A percentile compares a stretch with the other conserved stretches of the same genome.
Conservation (phyloP, 305 asterid genomes). For the Fraxinus nigra region DNA sequence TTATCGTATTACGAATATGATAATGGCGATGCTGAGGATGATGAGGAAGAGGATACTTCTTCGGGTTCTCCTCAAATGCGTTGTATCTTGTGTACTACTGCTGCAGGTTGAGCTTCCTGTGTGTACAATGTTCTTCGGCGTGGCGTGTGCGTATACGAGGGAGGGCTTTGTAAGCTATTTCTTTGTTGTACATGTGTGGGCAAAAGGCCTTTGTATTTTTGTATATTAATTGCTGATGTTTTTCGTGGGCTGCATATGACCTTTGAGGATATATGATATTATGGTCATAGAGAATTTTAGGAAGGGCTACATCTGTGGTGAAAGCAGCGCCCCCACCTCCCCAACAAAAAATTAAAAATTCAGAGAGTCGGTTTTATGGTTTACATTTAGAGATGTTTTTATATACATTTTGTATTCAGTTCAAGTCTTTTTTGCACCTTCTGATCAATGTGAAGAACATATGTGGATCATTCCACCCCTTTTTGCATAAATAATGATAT, state of each 20-base stretch:
- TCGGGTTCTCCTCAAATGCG: conserved; percentile 61
- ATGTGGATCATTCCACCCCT: neutral
- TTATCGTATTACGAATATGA: conserved; percentile 55
- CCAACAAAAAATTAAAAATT: too few species aligned
- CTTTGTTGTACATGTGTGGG: conserved; percentile 23
- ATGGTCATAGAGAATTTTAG: neutral
- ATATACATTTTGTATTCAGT: neutral
- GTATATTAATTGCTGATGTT: neutral
- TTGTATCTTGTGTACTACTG: conserved; percentile 93
- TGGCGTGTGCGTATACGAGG: conserved; percentile 36
- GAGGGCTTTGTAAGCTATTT: conserved; percentile 18
- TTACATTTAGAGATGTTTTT: neutral
- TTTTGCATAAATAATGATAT: neutral
- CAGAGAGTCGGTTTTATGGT: neutral
- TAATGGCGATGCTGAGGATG: conserved; percentile 38
- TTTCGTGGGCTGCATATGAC: conserved; percentile 9
- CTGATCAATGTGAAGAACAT: neutral
- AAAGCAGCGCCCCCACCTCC: neutral
- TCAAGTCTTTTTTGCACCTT: neutral
- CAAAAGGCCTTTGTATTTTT: conserved; percentile 22
- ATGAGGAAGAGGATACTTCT: conserved; percentile 37
- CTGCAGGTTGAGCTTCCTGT: conserved; percentile 52
- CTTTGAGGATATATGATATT: neutral
- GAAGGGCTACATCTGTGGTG: neutral
- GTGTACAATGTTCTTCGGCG: conserved; percentile 25